Percentiles rank a stretch among this genome's conserved stretches.
phyloP scores from a whole-genome alignment of 768 basidiomycete species.

The Paxillus involutus region DNA sequence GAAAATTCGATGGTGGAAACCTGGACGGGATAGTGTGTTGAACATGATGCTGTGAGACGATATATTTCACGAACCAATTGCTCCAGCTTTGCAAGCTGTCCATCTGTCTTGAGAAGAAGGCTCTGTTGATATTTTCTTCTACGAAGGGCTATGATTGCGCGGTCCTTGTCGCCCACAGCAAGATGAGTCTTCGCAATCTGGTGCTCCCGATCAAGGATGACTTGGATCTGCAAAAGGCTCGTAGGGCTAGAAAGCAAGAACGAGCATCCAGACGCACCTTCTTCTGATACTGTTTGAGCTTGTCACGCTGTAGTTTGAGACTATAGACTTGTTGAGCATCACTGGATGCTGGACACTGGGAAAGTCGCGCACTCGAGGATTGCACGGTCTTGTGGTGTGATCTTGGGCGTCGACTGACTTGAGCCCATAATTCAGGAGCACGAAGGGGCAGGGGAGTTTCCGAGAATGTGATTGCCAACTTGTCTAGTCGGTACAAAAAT shows the following conservation, averaged over 20 bases:
- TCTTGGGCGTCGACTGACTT: constrained; percentile 77
- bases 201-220: constrained; percentile 82
- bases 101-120: constrained; percentile 84
- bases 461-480: no score
- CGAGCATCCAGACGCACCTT: constrained; percentile 50
- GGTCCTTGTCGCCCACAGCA: constrained; percentile 77
- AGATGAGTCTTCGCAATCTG: constrained; percentile 87
- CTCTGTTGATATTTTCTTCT: constrained; percentile 93
- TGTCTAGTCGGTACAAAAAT: no score
- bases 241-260: neutral
- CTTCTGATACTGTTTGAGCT: constrained; percentile 93
- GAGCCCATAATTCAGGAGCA: constrained; percentile 52
- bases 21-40: constrained; percentile 38
- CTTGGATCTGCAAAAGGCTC: constrained; percentile 65
- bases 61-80: constrained; percentile 60
- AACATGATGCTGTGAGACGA: neutral
- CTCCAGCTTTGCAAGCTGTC: constrained; percentile 85
- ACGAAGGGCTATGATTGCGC: constrained; percentile 85
- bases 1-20: constrained; percentile 98
- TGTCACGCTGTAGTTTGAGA: constrained; percentile 94
- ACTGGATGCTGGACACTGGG: constrained; percentile 12
- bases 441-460: neutral
- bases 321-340: constrained; percentile 42
- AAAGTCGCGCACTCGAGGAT: constrained; percentile 81
- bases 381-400: constrained; percentile 91